Percentiles rank a stretch among this genome's conserved stretches.
phyloP scores from a whole-genome alignment of 495 filamentous ascomycete species.

The Penicillium odoratum region DNA sequence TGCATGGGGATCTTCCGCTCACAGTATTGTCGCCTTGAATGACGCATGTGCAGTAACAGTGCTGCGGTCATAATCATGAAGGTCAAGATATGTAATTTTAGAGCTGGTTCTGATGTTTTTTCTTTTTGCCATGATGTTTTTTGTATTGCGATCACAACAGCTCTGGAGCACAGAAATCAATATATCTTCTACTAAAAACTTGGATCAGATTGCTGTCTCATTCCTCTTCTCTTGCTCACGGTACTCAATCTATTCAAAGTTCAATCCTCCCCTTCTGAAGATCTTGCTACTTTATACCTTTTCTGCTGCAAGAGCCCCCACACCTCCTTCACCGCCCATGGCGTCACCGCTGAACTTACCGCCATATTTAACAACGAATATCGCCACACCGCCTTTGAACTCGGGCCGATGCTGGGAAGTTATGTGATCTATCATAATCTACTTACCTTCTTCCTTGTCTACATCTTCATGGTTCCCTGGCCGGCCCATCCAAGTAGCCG shows the following conservation, averaged over 20 bases:
- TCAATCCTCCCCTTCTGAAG: neutral
- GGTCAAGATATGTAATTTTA: slow-evolving; percentile 28
- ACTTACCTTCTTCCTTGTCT: neutral
- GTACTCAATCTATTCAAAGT: neutral
- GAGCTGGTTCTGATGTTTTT: slow-evolving; percentile 25
- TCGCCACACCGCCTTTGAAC: slow-evolving; percentile 16
- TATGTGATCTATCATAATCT: slow-evolving; percentile 9
- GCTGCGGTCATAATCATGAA: slow-evolving; percentile 44
- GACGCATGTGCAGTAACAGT: slow-evolving; percentile 71
- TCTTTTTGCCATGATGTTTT: slow-evolving; percentile 21
- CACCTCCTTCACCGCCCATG: slow-evolving; percentile 2
- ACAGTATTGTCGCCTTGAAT: slow-evolving; percentile 70
- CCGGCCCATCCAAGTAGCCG: slow-evolving; percentile 1
- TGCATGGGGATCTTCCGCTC: slow-evolving; percentile 74
- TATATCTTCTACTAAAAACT: neutral
- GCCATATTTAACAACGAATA: slow-evolving; percentile 5
- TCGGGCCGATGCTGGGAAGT: slow-evolving; percentile 7
- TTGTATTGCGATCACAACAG: slow-evolving; percentile 21
- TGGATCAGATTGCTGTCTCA: neutral
- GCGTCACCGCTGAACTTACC: neutral
- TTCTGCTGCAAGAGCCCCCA: neutral
- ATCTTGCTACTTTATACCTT: neutral
- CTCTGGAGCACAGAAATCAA: slow-evolving; percentile 17
- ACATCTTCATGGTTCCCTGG: slow-evolving; percentile 3
- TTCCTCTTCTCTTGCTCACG: neutral